Evolutionary conservation across 495 filamentous ascomycete genomes (phyloP).

Genomic region (Aspergillus biplanus): DNA sequence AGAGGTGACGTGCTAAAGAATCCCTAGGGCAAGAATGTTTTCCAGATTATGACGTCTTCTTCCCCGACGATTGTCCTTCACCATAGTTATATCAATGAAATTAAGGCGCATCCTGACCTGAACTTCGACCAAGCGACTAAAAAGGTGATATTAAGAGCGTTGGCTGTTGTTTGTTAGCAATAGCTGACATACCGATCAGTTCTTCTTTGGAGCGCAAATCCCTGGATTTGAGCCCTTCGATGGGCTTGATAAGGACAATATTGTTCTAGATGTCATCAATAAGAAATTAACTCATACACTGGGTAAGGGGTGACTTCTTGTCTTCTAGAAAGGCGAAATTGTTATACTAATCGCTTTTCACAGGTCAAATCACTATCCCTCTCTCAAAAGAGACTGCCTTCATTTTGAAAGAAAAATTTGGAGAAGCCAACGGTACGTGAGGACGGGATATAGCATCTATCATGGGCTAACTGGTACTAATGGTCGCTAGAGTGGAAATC

Average conservation of each 20-base stretch:
- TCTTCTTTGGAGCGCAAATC: constrained; percentile 44
- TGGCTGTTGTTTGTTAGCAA: background rate
- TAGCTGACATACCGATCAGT: constrained; percentile 30
- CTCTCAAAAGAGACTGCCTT: constrained; percentile 47
- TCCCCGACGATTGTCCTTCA: constrained; percentile 47
- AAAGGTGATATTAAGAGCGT: constrained; percentile 37
- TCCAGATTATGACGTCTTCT: constrained; percentile 42
- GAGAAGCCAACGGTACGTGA: constrained; percentile 40
- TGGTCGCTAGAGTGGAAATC: constrained; percentile 35
- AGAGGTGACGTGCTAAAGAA: background rate
- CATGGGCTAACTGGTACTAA: background rate
- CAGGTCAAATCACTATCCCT: constrained; percentile 41
- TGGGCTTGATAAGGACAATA: constrained; percentile 31
- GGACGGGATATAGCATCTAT: too few relatives aligned
- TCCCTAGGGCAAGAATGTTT: constrained; percentile 36
- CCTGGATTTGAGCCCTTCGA: constrained; percentile 52
- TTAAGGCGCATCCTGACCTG: constrained; percentile 46
- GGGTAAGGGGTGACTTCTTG: constrained; percentile 23
- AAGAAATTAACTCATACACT: constrained; percentile 54
- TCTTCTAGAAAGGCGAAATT: background rate
- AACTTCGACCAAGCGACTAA: constrained; percentile 44
- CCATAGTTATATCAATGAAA: constrained; percentile 52
- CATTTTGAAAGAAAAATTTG: constrained; percentile 42
- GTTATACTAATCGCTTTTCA: background rate
- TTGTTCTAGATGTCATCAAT: constrained; percentile 45